A percentile compares a stretch with the other conserved stretches of the same genome.
Conservation (phyloP, 441 rosid genomes). For the Gossypium davidsonii region DNA sequence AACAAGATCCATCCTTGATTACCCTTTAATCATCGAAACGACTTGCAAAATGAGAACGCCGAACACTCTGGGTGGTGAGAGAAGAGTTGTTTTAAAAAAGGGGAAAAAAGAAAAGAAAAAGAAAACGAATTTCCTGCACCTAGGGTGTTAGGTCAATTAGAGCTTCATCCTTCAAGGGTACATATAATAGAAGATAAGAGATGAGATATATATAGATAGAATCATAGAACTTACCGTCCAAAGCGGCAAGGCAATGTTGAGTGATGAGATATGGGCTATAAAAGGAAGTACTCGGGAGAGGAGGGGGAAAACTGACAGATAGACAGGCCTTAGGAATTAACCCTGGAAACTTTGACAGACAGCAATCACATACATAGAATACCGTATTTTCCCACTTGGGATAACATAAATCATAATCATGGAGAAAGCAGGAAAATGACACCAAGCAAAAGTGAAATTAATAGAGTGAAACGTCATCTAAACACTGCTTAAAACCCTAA, state of each 20-base stretch:
- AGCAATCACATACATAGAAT: background rate
- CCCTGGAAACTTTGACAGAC: constrained; percentile 6
- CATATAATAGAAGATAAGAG: background rate
- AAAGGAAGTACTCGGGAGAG: background rate
- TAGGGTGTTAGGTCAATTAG: background rate
- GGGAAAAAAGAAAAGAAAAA: background rate
- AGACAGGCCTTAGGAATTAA: background rate
- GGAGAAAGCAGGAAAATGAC: background rate
- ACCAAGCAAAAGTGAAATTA: constrained; percentile 17
- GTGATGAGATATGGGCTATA: background rate
- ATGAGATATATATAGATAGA: background rate
- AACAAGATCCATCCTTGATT: background rate
- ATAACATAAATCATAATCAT: background rate
- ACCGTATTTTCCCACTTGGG: constrained; percentile 6
- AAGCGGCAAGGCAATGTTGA: background rate
- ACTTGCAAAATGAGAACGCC: background rate
- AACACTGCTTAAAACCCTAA: constrained; percentile 25
- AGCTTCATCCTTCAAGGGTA: background rate
- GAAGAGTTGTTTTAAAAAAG: background rate
- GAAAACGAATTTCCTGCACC: background rate
- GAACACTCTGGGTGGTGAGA: background rate
- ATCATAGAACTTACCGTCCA: background rate
- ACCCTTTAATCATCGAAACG: constrained; percentile 1
- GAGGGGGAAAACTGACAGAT: background rate
- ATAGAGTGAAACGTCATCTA: background rate